Percentiles rank a stretch among this genome's conserved stretches.
phyloP scores from a whole-genome alignment of 345 rosid genomes.

The Lumnitzera racemosa region DNA sequence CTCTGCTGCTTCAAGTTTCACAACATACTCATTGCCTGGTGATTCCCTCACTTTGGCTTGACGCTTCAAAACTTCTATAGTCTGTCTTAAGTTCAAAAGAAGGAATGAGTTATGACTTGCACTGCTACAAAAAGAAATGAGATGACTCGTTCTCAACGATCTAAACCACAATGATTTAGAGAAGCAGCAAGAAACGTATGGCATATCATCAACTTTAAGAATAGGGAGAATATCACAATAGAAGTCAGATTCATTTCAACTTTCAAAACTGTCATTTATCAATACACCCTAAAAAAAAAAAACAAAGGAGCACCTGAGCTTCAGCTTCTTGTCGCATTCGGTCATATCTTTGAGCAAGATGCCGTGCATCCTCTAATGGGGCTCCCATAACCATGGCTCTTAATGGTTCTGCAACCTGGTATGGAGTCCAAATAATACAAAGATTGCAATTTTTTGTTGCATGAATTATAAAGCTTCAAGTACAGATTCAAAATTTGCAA shows the following conservation, averaged over 20 bases:
- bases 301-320: slow-evolving; percentile 60
- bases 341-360: slow-evolving; percentile 95
- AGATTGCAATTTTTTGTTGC: too few relatives aligned
- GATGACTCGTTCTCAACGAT: too few relatives aligned
- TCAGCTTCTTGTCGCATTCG: slow-evolving; percentile 91
- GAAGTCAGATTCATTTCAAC: not conserved
- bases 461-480: too few relatives aligned
- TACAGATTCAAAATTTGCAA: too few relatives aligned
- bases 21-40: slow-evolving; percentile 54
- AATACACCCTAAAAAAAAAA: too few relatives aligned
- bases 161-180: too few relatives aligned
- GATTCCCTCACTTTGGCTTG: slow-evolving; percentile 73
- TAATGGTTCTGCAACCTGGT: slow-evolving; percentile 88
- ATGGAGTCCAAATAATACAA: not conserved
- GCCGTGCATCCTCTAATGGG: slow-evolving; percentile 92
- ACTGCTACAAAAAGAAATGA: too few relatives aligned
- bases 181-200: too few relatives aligned
- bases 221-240: too few relatives aligned
- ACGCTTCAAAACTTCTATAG: slow-evolving; percentile 79
- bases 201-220: too few relatives aligned
- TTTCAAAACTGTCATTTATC: too few relatives aligned
- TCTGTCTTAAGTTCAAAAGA: slow-evolving; percentile 51
- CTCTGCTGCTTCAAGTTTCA: slow-evolving; percentile 78
- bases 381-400: slow-evolving; percentile 95
- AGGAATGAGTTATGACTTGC: slow-evolving; percentile 1